These are phyloP conservation scores for Hirsutella minnesotensis DNA, from an alignment of 2,329 filamentous ascomycete species.

Conservation along the genomic window DNA sequence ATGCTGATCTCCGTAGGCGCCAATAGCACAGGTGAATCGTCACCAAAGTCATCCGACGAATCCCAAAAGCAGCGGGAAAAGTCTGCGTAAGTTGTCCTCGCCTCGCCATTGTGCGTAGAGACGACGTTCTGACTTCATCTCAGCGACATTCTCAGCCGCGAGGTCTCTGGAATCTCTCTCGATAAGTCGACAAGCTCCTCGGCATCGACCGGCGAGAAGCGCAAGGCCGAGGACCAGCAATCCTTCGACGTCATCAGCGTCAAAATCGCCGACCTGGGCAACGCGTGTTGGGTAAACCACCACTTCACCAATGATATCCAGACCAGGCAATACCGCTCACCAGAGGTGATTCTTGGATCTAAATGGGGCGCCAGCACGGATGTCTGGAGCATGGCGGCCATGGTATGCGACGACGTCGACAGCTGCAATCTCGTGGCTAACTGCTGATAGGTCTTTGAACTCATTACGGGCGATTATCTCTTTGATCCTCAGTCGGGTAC, in stretches of 20 bases:
- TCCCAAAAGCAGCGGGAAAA: slow-evolving; percentile 79
- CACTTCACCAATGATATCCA: slow-evolving; percentile 99
- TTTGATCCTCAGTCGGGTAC: slow-evolving; percentile 98
- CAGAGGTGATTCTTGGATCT: slow-evolving; percentile 88
- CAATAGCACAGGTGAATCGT: slow-evolving; percentile 29
- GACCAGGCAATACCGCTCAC: slow-evolving; percentile 91
- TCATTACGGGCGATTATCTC: slow-evolving; percentile 96
- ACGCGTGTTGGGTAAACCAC: slow-evolving; percentile 97
- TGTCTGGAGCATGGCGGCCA: slow-evolving; percentile 98
- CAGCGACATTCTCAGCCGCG: slow-evolving; percentile 80
- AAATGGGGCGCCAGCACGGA: slow-evolving; percentile 99
- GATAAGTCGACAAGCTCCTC: slow-evolving; percentile 53
- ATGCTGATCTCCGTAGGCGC: slow-evolving; percentile 12
- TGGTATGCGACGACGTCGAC: slow-evolving; percentile 50
- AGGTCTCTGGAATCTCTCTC: slow-evolving; percentile 89
- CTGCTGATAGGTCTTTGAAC: slow-evolving; percentile 69
- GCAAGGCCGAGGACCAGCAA: slow-evolving; percentile 44
- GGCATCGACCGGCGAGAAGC: slow-evolving; percentile 48
- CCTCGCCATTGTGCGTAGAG: slow-evolving; percentile 4
- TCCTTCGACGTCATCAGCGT: slow-evolving; percentile 76
- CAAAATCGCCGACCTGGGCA: slow-evolving; percentile 96
- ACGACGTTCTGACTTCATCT: background rate
- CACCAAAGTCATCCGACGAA: slow-evolving; percentile 43
- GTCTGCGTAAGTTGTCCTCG: slow-evolving; percentile 59
- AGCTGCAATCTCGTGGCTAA: background rate